These are phyloP conservation scores for Rhexocercosporidium sp. DNA, from an alignment of 2,329 filamentous ascomycete genomes.

Conservation along the genomic window DNA sequence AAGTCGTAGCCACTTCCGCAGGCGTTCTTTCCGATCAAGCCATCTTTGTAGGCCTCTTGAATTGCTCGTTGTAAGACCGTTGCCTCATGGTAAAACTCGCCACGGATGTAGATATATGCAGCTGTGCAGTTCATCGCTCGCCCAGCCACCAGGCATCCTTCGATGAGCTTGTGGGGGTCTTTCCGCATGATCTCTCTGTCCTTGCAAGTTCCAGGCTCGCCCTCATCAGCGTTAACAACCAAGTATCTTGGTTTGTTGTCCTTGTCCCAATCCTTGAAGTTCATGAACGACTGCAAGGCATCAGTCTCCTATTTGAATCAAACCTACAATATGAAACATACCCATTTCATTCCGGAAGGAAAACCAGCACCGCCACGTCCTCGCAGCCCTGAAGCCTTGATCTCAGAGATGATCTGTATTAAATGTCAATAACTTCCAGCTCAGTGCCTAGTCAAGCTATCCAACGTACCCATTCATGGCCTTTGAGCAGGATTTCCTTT, in stretches of 20 bases:
- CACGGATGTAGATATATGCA: conserved; percentile 99
- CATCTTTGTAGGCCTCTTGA: conserved; percentile 94
- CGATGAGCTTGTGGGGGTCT: conserved; percentile 97
- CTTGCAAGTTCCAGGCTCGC: conserved; percentile 98
- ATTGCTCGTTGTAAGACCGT: conserved; percentile 93
- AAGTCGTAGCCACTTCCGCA: conserved; percentile 98
- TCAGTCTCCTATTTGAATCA: conserved; percentile 23
- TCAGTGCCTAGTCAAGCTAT: conserved; percentile 9
- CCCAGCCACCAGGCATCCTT: conserved; percentile 94
- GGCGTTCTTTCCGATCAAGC: conserved; percentile 96
- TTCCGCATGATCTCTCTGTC: conserved; percentile 99
- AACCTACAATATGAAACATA: conserved; percentile 52
- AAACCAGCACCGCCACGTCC: conserved; percentile 98
- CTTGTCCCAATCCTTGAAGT: conserved; percentile 99
- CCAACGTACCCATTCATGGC: conserved; percentile 81
- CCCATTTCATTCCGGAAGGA: conserved; percentile 98
- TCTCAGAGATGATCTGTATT: conserved; percentile 84
- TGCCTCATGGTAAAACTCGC: conserved; percentile 96
- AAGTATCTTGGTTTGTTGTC: conserved; percentile 94
- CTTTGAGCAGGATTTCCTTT: conserved; percentile 96
- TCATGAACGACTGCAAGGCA: conserved; percentile 88
- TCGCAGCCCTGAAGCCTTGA: conserved; percentile 94
- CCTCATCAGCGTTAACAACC: conserved; percentile 98
- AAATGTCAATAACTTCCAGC: conserved; percentile 28
- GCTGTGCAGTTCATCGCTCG: conserved; percentile 99